Evolutionary conservation across 1,139 yeast genomes (phyloP).

Genomic region (Debaryomyces coudertii): DNA sequence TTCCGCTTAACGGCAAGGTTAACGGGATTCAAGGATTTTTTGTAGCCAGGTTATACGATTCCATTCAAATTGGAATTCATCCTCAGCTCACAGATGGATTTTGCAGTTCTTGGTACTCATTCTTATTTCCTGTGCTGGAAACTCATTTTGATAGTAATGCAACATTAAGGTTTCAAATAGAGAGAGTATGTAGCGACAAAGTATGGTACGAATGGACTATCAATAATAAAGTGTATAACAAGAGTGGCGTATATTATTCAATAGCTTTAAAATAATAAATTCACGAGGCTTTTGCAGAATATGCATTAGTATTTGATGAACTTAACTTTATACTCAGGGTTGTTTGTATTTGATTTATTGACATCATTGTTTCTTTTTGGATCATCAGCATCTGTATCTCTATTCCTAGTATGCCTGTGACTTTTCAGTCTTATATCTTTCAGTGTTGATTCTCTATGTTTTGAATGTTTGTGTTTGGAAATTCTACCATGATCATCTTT

Average conservation of each 20-base stretch:
- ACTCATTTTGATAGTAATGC: conserved; percentile 50
- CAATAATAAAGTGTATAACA: conserved; percentile 24
- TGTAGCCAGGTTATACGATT: conserved; percentile 63
- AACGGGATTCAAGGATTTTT: conserved; percentile 82
- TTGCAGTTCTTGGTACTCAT: conserved; percentile 63
- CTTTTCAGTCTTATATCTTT: neutral
- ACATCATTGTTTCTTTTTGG: neutral
- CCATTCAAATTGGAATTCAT: conserved; percentile 41
- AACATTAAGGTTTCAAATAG: conserved; percentile 50
- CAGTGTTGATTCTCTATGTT: neutral
- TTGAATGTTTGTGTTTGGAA: neutral
- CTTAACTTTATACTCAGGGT: neutral
- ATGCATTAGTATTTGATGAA: neutral
- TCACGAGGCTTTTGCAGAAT: neutral
- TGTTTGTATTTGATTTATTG: neutral
- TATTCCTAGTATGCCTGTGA: neutral
- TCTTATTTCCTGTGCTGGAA: conserved; percentile 69
- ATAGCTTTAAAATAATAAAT: conserved; percentile 28
- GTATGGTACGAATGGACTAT: conserved; percentile 81
- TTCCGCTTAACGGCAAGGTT: conserved; percentile 24
- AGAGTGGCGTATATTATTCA: conserved; percentile 26
- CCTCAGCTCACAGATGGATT: conserved; percentile 20
- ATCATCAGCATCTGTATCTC: neutral
- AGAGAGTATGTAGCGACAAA: conserved; percentile 27
- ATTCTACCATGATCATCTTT: neutral